A percentile compares a stretch with the other conserved stretches of the same genome.
These are phyloP conservation scores for Ostreobium quekettii DNA, from an alignment of 139 green algal genomes.

Conservation along the genomic window DNA sequence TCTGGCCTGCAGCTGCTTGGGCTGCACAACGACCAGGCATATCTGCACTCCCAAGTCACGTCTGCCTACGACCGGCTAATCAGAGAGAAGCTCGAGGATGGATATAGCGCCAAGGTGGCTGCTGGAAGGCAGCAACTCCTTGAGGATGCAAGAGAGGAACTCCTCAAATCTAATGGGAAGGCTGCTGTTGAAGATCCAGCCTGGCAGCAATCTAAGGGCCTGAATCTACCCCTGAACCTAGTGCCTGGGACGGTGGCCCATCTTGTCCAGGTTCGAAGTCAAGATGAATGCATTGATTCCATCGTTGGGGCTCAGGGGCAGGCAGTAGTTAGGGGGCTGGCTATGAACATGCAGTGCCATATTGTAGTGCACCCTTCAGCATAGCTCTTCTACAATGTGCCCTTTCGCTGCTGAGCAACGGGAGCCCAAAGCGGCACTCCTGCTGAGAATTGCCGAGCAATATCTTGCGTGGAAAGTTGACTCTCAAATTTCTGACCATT, in stretches of 20 bases:
- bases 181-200: no score
- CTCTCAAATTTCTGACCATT: no score
- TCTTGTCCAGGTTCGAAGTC: not conserved
- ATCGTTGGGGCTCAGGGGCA: no score
- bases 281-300: no score
- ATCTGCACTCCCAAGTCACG: not conserved
- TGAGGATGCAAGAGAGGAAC: not conserved
- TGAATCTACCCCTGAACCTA: not conserved
- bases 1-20: not conserved
- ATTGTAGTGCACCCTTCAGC: no score
- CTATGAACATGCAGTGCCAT: no score
- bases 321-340: no score
- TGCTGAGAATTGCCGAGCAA: no score
- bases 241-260: not conserved
- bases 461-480: no score
- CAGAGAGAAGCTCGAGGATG: not conserved
- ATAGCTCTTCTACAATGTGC: no score
- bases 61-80: not conserved
- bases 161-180: not conserved
- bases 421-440: no score
- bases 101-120: not conserved
- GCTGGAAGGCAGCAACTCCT: conserved; percentile 6
- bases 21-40: not conserved
- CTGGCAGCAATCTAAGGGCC: not conserved
- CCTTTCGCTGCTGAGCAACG: no score